Evolutionary conservation across 768 basidiomycete species (phyloP).

Genomic region (Collybia mongolica): DNA sequence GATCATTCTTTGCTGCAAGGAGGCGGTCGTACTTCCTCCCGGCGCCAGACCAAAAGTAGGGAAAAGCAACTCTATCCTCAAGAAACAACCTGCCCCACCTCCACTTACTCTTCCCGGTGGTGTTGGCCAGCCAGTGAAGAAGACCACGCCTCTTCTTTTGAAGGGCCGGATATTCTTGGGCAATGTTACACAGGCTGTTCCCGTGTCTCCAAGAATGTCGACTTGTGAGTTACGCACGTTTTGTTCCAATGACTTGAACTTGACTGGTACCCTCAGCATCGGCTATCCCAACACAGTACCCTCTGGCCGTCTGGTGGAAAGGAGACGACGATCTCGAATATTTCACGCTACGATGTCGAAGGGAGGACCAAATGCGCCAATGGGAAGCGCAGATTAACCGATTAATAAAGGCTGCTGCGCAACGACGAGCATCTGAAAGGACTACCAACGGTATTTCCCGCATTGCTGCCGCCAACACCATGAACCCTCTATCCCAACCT

Average conservation of each 20-base stretch:
- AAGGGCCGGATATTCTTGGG: slow-evolving; percentile 98
- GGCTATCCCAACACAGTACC: slow-evolving; percentile 57
- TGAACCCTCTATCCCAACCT: slow-evolving; percentile 35
- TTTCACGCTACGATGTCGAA: slow-evolving; percentile 91
- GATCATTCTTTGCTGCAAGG: slow-evolving; percentile 99
- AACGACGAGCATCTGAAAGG: slow-evolving; percentile 67
- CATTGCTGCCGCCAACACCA: slow-evolving; percentile 49
- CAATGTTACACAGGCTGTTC: slow-evolving; percentile 84
- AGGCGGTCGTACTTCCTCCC: slow-evolving; percentile 59
- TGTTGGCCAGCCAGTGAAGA: slow-evolving; percentile 61
- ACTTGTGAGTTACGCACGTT: slow-evolving; percentile 45
- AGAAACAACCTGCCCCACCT: slow-evolving; percentile 67
- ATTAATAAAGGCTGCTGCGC: slow-evolving; percentile 77
- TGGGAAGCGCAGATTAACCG: slow-evolving; percentile 92
- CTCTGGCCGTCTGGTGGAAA: slow-evolving; percentile 92
- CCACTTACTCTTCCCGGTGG: slow-evolving; percentile 49
- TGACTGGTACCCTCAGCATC: slow-evolving; percentile 32
- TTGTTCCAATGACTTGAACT: too few species aligned
- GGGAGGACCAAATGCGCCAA: slow-evolving; percentile 87
- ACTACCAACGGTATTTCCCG: slow-evolving; percentile 41
- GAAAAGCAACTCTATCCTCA: slow-evolving; percentile 87
- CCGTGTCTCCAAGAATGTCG: slow-evolving; percentile 54
- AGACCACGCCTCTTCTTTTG: slow-evolving; percentile 78
- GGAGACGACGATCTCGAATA: slow-evolving; percentile 92
- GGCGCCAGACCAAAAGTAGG: slow-evolving; percentile 65